Conservation (phyloP, 306 rosid genomes). For the Pyrus bretschneideri region DNA sequence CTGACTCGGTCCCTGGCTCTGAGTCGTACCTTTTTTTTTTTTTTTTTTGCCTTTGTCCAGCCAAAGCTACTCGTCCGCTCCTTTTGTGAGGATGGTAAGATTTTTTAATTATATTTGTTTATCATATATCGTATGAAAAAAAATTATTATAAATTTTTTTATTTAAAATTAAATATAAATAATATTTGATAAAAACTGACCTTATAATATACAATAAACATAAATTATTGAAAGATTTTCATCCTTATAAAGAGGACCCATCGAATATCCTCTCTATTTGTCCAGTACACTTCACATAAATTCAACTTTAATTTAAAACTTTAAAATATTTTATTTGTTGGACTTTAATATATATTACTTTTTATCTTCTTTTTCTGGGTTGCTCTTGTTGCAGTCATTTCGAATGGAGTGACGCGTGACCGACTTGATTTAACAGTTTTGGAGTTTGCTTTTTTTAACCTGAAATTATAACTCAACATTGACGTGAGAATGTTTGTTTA, state of each 20-base stretch:
- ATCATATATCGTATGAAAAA: accelerated
- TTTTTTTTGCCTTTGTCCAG: conserved; percentile 24
- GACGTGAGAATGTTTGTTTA: not conserved
- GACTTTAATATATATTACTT: not conserved
- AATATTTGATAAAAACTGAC: accelerated
- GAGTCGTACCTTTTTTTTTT: not conserved
- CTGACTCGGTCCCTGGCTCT: not conserved
- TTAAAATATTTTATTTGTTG: conserved; percentile 3
- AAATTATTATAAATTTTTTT: too few relatives aligned
- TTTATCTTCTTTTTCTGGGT: not conserved
- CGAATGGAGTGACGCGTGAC: conserved; percentile 52
- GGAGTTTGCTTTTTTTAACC: conserved; percentile 22
- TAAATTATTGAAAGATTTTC: accelerated
- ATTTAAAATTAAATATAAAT: too few relatives aligned
- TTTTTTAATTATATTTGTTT: accelerated
- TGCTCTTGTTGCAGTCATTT: conserved; percentile 18
- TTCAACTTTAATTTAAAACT: conserved; percentile 68
- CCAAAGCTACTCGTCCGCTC: too few relatives aligned
- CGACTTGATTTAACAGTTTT: conserved; percentile 20
- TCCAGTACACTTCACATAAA: conserved; percentile 53
- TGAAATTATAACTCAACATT: not conserved
- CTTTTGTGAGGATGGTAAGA: accelerated
- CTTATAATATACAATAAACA: too few relatives aligned
- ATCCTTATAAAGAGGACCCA: too few relatives aligned
- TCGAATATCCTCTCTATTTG: not conserved